Evolutionary conservation across 2,329 filamentous ascomycete genomes (phyloP), one percentile per base, ranked within the genome.

Genomic region (Aureobasidium sp.): DNA sequence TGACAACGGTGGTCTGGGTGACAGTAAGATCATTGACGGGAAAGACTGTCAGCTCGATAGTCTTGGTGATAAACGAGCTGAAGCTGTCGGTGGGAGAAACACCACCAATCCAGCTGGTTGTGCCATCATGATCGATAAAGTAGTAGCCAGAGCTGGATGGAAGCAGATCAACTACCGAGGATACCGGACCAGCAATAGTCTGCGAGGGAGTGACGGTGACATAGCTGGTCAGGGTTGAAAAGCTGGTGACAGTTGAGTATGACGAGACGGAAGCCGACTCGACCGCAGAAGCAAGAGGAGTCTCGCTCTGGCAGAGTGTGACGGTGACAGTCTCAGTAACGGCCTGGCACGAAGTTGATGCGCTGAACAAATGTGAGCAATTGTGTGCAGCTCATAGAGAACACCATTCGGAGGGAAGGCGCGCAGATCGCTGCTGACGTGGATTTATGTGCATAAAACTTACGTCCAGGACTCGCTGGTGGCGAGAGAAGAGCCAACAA

Each of bases 131-230:
- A 34, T 56, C 56, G 24, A 54, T 44, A 53, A 53, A 62, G 50
- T 56, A 55, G 48, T 55, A 57, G 24, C 54, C 49, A 11, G 55
- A 25, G 16, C 25, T 41, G 16, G 55, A 30, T 5, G 55, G 34
- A 6, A 19, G 35, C 17, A 48, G 22, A 34, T 38, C 39, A 6
- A n/a, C 12, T n/a, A 17, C 16, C 4, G 38, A 40, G 17, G 34
- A 21, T 6, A 19, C 24, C 14, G 45, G 24, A 12, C 34, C 24
- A 49, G 12, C 45, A 3, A 12, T 12, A n/a, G 21, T 22, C 32
- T 30, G 38, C 93, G 48, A 44, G 29, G 48, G 24, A 37, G 51
- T 11, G 6, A 47, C 30, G 34, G 51, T 39, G 24, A 39, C 40
- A 19, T 48, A 52, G 47, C 59, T 55, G 29, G 59, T 61, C 40